Percentiles rank a stretch among this genome's conserved stretches.
These are phyloP conservation scores for Trebouxiophyceae sp. DNA, from an alignment of 163 green algal species.

Conservation along the genomic window DNA sequence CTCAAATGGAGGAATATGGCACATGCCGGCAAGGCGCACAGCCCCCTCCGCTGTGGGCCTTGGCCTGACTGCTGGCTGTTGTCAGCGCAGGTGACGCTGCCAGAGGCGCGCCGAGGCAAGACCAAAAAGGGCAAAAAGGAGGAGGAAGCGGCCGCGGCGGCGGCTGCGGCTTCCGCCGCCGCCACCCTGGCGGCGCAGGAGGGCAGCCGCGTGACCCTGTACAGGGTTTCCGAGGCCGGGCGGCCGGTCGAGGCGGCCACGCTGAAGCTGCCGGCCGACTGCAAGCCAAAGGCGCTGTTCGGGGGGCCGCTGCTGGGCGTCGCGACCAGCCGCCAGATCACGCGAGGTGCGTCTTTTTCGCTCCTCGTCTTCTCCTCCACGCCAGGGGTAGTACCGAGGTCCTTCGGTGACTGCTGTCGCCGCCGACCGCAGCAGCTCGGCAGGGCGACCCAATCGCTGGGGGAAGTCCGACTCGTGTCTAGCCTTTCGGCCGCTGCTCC, in stretches of 20 bases:
- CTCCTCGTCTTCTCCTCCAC: no score
- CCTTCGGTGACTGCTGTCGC: no score
- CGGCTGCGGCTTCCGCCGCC: neutral
- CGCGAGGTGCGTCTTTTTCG: no score
- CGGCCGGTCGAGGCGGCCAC: neutral
- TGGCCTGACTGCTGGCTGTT: neutral
- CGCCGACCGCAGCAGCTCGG: no score
- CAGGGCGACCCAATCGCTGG: neutral
- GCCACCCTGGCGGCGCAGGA: constrained; percentile 2
- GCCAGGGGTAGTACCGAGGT: no score
- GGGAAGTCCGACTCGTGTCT: neutral
- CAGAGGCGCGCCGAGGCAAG: neutral
- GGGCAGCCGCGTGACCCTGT: neutral
- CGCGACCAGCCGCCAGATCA: neutral
- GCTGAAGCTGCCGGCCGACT: neutral
- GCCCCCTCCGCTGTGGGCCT: neutral
- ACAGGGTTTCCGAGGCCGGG: neutral
- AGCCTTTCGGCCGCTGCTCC: no score
- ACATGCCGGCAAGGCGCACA: no score
- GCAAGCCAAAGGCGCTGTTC: neutral
- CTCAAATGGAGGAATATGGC: no score
- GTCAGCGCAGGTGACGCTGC: neutral
- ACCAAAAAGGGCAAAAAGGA: constrained; percentile 5
- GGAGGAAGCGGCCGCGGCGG: constrained; percentile 8
- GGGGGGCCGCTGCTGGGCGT: neutral